Percentiles rank a stretch among this genome's conserved stretches.
Evolutionary conservation across 176 grass and related monocot genomes (phyloP).

Genomic region (Luzula sylvatica): DNA sequence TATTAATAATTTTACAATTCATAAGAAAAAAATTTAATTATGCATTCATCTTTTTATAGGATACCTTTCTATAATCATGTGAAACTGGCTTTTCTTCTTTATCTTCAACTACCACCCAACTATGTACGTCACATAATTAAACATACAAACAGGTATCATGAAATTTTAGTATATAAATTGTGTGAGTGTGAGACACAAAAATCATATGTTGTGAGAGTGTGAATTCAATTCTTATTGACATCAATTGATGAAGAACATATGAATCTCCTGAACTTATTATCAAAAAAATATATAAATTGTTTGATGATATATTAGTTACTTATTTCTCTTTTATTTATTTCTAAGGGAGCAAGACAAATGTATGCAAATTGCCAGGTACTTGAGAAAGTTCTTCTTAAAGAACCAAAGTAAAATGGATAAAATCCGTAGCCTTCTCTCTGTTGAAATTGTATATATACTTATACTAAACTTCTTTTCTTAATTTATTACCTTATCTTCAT

Average conservation of each 20-base stretch:
- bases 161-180: neutral
- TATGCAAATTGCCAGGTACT: constrained; percentile 50
- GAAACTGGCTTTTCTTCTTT: constrained; percentile 79
- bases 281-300: constrained; percentile 1
- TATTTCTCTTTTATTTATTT: too few species aligned
- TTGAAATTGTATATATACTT: constrained; percentile 88
- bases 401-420: constrained; percentile 85
- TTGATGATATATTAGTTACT: too few species aligned
- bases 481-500: neutral
- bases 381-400: constrained; percentile 62
- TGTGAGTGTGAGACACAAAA: neutral
- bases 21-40: too few species aligned
- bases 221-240: too few species aligned
- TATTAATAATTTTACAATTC: neutral
- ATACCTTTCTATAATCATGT: constrained; percentile 66
- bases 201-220: too few species aligned
- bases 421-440: constrained; percentile 47
- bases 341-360: constrained; percentile 83
- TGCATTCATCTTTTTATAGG: constrained; percentile 56
- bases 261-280: too few species aligned
- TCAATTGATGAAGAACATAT: too few species aligned
- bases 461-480: constrained; percentile 24
- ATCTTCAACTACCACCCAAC: constrained; percentile 67
- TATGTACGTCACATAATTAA: constrained; percentile 37
- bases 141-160: neutral